Percentiles rank a stretch among this genome's conserved stretches.
These are phyloP conservation scores for Agastache rugosa DNA, from an alignment of 257 asterid genomes.

Conservation along the genomic window DNA sequence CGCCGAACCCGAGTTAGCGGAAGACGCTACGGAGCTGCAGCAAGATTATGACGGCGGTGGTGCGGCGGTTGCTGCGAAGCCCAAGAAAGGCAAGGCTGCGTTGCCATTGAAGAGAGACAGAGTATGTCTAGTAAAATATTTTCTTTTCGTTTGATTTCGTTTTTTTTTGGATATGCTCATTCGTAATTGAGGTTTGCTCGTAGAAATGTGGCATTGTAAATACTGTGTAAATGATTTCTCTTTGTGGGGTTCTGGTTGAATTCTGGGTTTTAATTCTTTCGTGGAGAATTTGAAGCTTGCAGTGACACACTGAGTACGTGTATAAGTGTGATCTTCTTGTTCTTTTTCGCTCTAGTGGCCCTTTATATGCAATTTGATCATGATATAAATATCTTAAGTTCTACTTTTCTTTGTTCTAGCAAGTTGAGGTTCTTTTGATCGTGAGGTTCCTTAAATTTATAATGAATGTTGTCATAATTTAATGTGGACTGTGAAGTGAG, in stretches of 20 bases:
- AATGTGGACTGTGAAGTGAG: too few species aligned
- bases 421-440: background rate
- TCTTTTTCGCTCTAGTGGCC: too few species aligned
- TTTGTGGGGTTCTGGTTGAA: background rate
- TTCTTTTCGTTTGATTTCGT: background rate
- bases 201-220: background rate
- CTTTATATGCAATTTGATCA: too few species aligned
- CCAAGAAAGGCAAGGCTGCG: conserved; percentile 93
- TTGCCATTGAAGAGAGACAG: conserved; percentile 85
- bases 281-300: background rate
- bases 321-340: too few species aligned
- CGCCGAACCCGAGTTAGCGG: conserved; percentile 53
- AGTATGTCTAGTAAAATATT: conserved; percentile 44
- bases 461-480: too few species aligned
- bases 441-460: too few species aligned
- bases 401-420: too few species aligned
- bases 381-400: too few species aligned
- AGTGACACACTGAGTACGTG: too few species aligned
- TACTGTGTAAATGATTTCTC: background rate
- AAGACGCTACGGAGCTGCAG: conserved; percentile 45
- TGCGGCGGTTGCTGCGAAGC: conserved; percentile 51
- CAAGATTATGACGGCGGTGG: conserved; percentile 45
- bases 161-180: background rate
- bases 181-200: conserved; percentile 12
- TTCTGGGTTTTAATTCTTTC: background rate